These are phyloP conservation scores for Annona squamosa DNA, from an alignment of 164 flowering plant genomes.

Conservation along the genomic window DNA sequence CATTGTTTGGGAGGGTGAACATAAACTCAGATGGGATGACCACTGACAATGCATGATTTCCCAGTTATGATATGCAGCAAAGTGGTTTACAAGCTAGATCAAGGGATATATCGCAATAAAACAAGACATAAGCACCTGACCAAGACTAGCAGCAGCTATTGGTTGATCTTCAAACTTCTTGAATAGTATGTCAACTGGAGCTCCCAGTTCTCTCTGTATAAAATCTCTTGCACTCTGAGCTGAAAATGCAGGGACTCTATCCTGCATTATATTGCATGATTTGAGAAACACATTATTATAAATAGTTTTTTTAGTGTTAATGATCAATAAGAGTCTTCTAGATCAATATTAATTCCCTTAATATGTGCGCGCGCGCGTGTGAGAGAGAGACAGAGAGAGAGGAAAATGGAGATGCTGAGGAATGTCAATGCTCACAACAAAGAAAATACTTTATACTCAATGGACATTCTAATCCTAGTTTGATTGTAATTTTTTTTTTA, in stretches of 20 bases:
- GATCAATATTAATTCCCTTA: background rate
- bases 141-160: constrained; percentile 99
- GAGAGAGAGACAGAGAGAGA: background rate
- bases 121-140: constrained; percentile 65
- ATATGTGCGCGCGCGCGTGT: background rate
- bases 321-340: background rate
- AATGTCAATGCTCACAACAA: too few species aligned
- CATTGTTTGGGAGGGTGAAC: too few species aligned
- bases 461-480: too few species aligned
- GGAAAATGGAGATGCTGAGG: too few species aligned
- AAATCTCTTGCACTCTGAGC: constrained; percentile 62
- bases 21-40: too few species aligned
- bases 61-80: too few species aligned
- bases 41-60: too few species aligned
- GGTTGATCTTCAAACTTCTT: constrained; percentile 88
- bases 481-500: too few species aligned
- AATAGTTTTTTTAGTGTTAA: too few species aligned
- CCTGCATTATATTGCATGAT: constrained; percentile 38
- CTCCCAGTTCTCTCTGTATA: constrained; percentile 75
- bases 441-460: too few species aligned
- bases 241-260: constrained; percentile 91
- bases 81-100: background rate
- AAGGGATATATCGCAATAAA: background rate
- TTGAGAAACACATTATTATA: background rate
- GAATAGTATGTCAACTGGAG: constrained; percentile 55